Percentiles rank a stretch among this genome's conserved stretches.
phyloP scores from a whole-genome alignment of 2,329 filamentous ascomycete species.

The Bipolaris victoriae region DNA sequence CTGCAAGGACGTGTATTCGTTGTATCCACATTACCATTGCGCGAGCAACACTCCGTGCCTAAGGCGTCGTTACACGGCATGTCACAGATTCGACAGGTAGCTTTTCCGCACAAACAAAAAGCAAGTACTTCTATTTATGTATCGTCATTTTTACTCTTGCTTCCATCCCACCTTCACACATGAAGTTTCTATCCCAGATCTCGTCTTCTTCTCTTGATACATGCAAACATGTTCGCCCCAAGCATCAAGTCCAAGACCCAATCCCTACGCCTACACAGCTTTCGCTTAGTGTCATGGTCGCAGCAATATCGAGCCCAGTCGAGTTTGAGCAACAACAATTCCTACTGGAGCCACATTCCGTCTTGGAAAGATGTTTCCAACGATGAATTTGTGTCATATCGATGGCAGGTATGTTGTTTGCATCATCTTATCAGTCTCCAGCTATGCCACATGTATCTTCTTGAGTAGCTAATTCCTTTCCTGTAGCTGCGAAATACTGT shows the following conservation, averaged over 20 bases:
- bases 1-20: neutral
- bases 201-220: neutral
- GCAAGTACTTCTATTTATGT: neutral
- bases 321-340: conserved; percentile 18
- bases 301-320: conserved; percentile 18
- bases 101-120: neutral
- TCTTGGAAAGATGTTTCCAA: conserved; percentile 58
- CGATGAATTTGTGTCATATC: conserved; percentile 60
- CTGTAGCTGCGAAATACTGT: conserved; percentile 59
- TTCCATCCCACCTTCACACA: neutral
- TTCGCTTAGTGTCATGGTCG: neutral
- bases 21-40: conserved; percentile 1
- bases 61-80: conserved; percentile 4
- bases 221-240: conserved; percentile 10
- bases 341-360: conserved; percentile 60
- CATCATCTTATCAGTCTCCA: neutral
- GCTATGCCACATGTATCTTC: neutral
- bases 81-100: neutral
- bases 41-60: neutral
- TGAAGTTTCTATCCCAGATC: neutral
- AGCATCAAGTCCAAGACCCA: conserved; percentile 2
- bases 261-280: neutral
- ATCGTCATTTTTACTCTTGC: neutral
- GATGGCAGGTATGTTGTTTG: conserved; percentile 59
- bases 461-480: neutral